Conservation (phyloP, 192 early-diverging fungal genomes). For the Funneliformis mosseae region DNA sequence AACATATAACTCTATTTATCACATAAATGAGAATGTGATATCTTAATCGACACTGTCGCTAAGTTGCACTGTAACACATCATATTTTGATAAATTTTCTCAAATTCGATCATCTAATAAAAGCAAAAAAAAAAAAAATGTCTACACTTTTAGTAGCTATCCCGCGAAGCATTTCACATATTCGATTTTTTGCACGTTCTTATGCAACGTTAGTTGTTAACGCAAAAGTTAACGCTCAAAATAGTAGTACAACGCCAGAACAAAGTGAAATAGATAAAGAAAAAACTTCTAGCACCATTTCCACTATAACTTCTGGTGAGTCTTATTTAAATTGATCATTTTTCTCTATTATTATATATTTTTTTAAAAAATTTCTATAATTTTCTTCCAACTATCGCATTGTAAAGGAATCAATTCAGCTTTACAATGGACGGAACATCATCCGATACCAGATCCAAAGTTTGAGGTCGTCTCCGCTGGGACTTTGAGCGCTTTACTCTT, state of each 20-base stretch:
- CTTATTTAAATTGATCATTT: not conserved
- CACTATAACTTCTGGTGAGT: not conserved
- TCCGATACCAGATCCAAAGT: conserved; percentile 52
- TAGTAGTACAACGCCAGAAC: not conserved
- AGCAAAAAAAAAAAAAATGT: not conserved
- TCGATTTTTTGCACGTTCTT: not conserved
- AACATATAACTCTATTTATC: no score
- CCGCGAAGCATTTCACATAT: not conserved
- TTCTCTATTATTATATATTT: not conserved
- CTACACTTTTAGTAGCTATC: not conserved
- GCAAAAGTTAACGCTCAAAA: not conserved
- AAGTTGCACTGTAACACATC: no score
- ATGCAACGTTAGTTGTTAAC: not conserved
- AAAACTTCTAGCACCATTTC: not conserved
- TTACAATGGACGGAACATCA: conserved; percentile 45
- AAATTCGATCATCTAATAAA: not conserved
- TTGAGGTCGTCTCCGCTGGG: conserved; percentile 57
- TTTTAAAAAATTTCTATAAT: not conserved
- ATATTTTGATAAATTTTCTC: no score
- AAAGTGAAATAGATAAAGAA: not conserved
- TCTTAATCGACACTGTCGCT: no score
- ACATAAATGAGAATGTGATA: no score
- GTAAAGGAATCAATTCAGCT: conserved; percentile 43
- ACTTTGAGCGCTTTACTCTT: conserved; percentile 43
- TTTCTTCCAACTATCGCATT: not conserved